phyloP scores from a whole-genome alignment of 257 asterid species.

The Paraleonurus japonicus region DNA sequence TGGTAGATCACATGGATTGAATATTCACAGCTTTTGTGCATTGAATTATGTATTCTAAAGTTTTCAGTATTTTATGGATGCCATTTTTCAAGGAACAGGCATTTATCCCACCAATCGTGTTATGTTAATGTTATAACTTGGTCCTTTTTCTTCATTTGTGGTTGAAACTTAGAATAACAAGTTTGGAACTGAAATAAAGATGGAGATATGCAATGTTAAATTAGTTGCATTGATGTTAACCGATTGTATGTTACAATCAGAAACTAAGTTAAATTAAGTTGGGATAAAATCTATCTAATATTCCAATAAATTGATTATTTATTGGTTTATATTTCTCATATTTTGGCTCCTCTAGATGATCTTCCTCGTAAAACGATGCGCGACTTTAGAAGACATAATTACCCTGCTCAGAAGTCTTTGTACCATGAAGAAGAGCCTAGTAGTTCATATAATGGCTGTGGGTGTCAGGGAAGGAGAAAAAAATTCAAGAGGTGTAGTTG shows the following conservation, averaged over 20 bases:
- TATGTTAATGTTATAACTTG: not conserved
- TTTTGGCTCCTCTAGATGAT: slow-evolving; percentile 34
- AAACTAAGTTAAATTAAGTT: not conserved
- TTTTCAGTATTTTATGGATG: not conserved
- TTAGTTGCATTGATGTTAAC: slow-evolving; percentile 2
- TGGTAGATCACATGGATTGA: not conserved
- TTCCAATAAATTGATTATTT: not conserved
- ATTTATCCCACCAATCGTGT: not conserved
- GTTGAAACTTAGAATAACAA: not conserved
- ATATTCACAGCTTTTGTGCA: slow-evolving; percentile 1
- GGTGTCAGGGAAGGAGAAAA: slow-evolving; percentile 30
- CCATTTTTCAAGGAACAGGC: slow-evolving; percentile 6
- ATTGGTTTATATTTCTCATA: slow-evolving; percentile 11
- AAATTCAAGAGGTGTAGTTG: slow-evolving; percentile 44
- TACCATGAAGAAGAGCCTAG: slow-evolving; percentile 30
- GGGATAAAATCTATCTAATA: not conserved
- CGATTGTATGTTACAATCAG: slow-evolving; percentile 4
- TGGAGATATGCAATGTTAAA: not conserved
- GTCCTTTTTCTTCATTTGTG: not conserved
- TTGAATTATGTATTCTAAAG: not conserved
- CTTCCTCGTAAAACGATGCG: slow-evolving; percentile 29
- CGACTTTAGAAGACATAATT: slow-evolving; percentile 25
- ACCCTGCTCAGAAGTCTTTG: slow-evolving; percentile 36
- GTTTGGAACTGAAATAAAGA: not conserved
- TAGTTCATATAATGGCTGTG: slow-evolving; percentile 27